These are phyloP conservation scores for Cercophora scortea DNA, from an alignment of 495 filamentous ascomycete genomes.

Conservation along the genomic window DNA sequence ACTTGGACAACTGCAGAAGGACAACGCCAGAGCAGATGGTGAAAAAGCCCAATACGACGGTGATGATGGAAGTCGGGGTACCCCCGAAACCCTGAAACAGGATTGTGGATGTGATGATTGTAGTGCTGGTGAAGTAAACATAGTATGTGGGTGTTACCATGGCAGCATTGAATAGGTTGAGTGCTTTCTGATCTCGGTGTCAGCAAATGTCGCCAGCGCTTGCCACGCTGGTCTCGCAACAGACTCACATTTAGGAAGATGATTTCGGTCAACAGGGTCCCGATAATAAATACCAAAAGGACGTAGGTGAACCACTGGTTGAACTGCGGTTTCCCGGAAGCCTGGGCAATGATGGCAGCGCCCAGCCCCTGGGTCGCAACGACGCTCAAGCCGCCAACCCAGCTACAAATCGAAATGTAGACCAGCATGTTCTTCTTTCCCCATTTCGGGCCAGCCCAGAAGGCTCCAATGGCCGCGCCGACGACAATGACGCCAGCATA, in stretches of 20 bases:
- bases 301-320: constrained; percentile 98
- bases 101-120: constrained; percentile 87
- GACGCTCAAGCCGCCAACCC: constrained; percentile 89
- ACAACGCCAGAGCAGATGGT: constrained; percentile 95
- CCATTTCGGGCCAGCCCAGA: constrained; percentile 84
- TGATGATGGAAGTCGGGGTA: constrained; percentile 68
- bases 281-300: constrained; percentile 80
- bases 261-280: constrained; percentile 85
- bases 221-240: background rate
- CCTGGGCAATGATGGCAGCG: constrained; percentile 83
- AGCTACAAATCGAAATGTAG: constrained; percentile 91
- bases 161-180: constrained; percentile 95
- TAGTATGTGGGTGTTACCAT: constrained; percentile 98
- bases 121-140: constrained; percentile 92
- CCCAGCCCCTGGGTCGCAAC: constrained; percentile 92
- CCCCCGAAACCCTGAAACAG: constrained; percentile 95
- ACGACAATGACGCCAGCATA: constrained; percentile 82
- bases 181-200: constrained; percentile 72
- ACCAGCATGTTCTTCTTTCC: constrained; percentile 97
- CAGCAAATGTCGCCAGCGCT: constrained; percentile 9
- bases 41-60: constrained; percentile 88
- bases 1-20: constrained; percentile 94
- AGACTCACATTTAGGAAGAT: constrained; percentile 84
- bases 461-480: constrained; percentile 58
- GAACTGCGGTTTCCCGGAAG: constrained; percentile 72